Base-by-base conservation (phyloP, 73 alveolate species). In the Paramecium caudatum region DNA sequence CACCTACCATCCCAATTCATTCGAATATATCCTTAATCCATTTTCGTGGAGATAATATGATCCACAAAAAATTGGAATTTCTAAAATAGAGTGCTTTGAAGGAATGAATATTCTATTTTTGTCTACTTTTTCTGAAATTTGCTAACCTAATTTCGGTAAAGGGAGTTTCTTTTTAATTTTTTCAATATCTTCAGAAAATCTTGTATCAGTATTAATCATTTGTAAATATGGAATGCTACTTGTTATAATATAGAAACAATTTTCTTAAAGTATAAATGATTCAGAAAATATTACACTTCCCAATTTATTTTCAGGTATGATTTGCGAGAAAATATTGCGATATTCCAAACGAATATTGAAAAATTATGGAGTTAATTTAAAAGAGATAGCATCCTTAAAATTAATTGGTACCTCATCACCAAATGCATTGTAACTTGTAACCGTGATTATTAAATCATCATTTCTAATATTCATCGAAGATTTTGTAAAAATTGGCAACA, bases 301-400 rank as follows among this genome's bases (percentile, higher is more conserved):
- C 8, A 83, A 55, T 47, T 46, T 19, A 9, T 49, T 25, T 36
- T 69, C 32, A 19, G 9, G 17, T 17, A 12, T 27, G 17, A 37
- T 34, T 36, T n/a, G 15, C 15, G 82, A 41, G 1, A 43, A 37
- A 12, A 86, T 5, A 39, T 37, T 86, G 25, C 25, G 30, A 41
- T 33, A 61, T 43, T 86, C 87, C 7, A 86, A 49, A 41, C 80
- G 36, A 37, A 86, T 50, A 45, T 43, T 37, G 16, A 63, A 86
- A 48, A 86, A 86, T 41, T 86, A 63, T 17, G 93, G 93, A 4
- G 93, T 63, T 7, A 86, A 46, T 19, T 86, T 86, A 48, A 86
- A 86, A 5, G 93, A 86, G 9, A 86, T 86, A 2, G 93, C 68
- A 46, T 86, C 93, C 25, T 86, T 86, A 46, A 86, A 86, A 62